Conservation (phyloP, 2,329 filamentous ascomycete species). For the Monilinia fructicola region DNA sequence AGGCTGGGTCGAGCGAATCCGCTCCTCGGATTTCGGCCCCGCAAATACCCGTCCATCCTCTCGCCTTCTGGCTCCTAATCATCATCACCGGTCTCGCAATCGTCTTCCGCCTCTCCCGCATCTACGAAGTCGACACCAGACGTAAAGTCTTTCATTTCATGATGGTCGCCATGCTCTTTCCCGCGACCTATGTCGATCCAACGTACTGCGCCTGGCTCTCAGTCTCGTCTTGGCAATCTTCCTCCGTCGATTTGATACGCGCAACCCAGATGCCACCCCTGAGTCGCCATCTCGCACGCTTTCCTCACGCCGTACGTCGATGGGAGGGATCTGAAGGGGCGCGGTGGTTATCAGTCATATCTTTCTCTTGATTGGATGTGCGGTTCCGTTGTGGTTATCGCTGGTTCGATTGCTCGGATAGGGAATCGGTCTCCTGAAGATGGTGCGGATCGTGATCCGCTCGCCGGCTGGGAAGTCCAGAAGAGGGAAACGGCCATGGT, state of each 20-base stretch:
- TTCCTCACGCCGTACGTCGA: constrained; percentile 95
- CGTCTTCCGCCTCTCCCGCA: constrained; percentile 70
- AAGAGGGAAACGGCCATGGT: constrained; percentile 84
- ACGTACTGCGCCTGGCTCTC: constrained; percentile 80
- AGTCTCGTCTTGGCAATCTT: constrained; percentile 79
- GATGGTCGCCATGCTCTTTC: constrained; percentile 95
- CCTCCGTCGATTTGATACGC: constrained; percentile 80
- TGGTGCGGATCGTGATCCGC: constrained; percentile 49
- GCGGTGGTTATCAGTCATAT: constrained; percentile 95
- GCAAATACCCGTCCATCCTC: constrained; percentile 76
- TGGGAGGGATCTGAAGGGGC: constrained; percentile 85
- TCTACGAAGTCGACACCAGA: constrained; percentile 91
- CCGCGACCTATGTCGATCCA: constrained; percentile 83
- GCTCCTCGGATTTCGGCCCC: constrained; percentile 64
- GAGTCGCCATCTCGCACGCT: constrained; percentile 79
- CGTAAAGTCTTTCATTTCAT: constrained; percentile 98
- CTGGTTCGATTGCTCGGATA: not conserved
- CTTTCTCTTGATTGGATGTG: constrained; percentile 91
- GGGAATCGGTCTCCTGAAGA: not conserved
- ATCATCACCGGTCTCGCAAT: constrained; percentile 69
- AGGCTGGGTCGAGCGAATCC: constrained; percentile 65
- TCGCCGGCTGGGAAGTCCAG: constrained; percentile 72
- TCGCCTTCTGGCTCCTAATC: constrained; percentile 71
- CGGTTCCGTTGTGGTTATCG: constrained; percentile 83
- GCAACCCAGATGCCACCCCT: constrained; percentile 90